These are phyloP conservation scores for Blastocystis sp. DNA, from an alignment of 352 stramenopile species.

Conservation along the genomic window DNA sequence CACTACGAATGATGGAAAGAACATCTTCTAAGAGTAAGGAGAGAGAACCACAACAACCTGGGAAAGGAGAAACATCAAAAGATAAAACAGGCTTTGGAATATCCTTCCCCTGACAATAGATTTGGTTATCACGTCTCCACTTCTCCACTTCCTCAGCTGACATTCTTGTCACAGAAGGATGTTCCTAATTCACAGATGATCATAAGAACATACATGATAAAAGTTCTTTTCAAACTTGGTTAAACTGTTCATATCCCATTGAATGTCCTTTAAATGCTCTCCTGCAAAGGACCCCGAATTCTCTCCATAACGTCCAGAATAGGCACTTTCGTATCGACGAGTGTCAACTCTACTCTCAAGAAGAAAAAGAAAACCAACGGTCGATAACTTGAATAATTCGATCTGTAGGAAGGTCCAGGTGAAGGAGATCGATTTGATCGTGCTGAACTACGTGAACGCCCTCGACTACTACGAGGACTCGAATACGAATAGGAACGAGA, in stretches of 20 bases:
- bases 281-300: slow-evolving; percentile 4
- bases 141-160: slow-evolving; percentile 82
- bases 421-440: background rate
- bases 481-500: slow-evolving; percentile 25
- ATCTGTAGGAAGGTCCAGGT: background rate
- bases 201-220: slow-evolving; percentile 78
- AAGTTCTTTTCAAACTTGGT: slow-evolving; percentile 98
- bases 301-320: slow-evolving; percentile 5
- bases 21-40: slow-evolving; percentile 75
- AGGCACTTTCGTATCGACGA: slow-evolving; percentile 51
- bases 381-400: background rate
- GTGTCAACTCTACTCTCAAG: slow-evolving; percentile 39
- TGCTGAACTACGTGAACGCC: background rate
- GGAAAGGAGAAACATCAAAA: slow-evolving; percentile 87
- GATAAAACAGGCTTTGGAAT: slow-evolving; percentile 95
- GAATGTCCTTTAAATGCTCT: slow-evolving; percentile 77
- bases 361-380: background rate
- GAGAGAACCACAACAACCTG: slow-evolving; percentile 70
- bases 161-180: slow-evolving; percentile 90
- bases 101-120: slow-evolving; percentile 87
- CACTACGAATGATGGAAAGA: slow-evolving; percentile 90
- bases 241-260: slow-evolving; percentile 88
- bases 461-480: background rate
- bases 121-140: slow-evolving; percentile 88
- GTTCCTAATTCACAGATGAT: slow-evolving; percentile 75